Evolutionary conservation across 768 basidiomycete genomes (phyloP).

Genomic region (Termitomyces sp.): DNA sequence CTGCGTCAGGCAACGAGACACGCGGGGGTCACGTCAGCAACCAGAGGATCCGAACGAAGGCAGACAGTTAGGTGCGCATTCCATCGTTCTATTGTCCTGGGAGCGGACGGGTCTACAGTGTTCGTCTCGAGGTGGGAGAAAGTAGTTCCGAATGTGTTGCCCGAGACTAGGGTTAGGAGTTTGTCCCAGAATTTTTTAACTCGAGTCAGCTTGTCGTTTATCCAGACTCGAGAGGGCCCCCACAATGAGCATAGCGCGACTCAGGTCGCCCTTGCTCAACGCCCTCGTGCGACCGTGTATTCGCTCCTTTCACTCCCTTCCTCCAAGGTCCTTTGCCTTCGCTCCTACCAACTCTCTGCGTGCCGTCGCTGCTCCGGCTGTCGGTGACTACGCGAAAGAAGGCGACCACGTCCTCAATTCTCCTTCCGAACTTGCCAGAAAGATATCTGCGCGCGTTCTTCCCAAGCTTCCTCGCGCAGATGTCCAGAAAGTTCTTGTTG

Average conservation of each 20-base stretch:
- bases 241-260: constrained; percentile 37
- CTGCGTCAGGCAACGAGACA: not conserved
- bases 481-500: constrained; percentile 92
- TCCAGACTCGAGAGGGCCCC: constrained; percentile 6
- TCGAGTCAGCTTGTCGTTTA: constrained; percentile 13
- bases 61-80: not conserved
- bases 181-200: not conserved
- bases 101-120: constrained; percentile 3
- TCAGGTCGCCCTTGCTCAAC: constrained; percentile 32
- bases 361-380: constrained; percentile 71
- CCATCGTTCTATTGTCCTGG: not conserved
- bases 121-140: not conserved
- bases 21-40: not conserved
- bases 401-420: constrained; percentile 83
- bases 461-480: constrained; percentile 88
- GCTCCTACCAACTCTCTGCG: constrained; percentile 46
- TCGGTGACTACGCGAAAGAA: constrained; percentile 62
- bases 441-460: constrained; percentile 89
- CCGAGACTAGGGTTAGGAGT: constrained; percentile 10
- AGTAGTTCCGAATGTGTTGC: constrained; percentile 4
- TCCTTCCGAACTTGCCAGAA: constrained; percentile 90
- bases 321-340: constrained; percentile 27
- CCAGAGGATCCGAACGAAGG: not conserved
- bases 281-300: constrained; percentile 24
- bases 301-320: constrained; percentile 49